Conservation (phyloP, 768 basidiomycete genomes). For the Hericium rajendrae region DNA sequence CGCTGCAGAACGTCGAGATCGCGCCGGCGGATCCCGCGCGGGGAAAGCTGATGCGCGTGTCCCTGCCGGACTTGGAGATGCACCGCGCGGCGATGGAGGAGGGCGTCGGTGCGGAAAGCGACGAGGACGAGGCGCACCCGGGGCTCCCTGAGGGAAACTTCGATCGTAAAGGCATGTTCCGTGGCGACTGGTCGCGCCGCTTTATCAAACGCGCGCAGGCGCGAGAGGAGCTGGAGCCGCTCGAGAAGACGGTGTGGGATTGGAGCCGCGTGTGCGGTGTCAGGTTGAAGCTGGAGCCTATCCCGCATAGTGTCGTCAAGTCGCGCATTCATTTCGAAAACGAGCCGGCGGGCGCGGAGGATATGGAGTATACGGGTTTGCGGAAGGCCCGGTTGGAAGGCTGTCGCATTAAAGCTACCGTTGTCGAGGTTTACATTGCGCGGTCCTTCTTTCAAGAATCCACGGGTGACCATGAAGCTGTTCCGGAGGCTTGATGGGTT, state of each 20-base stretch:
- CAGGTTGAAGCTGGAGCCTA: neutral
- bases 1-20: neutral
- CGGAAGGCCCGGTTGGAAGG: neutral
- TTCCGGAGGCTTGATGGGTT: neutral
- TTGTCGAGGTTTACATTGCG: neutral
- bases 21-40: neutral
- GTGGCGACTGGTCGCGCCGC: neutral
- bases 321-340: too few species aligned
- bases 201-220: neutral
- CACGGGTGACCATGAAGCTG: neutral
- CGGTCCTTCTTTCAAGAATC: neutral
- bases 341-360: neutral
- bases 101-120: neutral
- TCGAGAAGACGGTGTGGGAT: neutral
- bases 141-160: neutral
- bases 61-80: neutral
- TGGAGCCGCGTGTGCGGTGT: neutral
- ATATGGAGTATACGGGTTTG: neutral
- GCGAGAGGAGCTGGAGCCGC: neutral
- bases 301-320: neutral
- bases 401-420: neutral
- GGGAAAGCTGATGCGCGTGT: neutral
- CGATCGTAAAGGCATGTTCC: neutral
- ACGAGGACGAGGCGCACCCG: neutral
- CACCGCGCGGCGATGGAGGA: neutral